These are phyloP conservation scores for Sequoiadendron giganteum DNA, from an alignment of 75 land plant genomes.

Conservation along the genomic window DNA sequence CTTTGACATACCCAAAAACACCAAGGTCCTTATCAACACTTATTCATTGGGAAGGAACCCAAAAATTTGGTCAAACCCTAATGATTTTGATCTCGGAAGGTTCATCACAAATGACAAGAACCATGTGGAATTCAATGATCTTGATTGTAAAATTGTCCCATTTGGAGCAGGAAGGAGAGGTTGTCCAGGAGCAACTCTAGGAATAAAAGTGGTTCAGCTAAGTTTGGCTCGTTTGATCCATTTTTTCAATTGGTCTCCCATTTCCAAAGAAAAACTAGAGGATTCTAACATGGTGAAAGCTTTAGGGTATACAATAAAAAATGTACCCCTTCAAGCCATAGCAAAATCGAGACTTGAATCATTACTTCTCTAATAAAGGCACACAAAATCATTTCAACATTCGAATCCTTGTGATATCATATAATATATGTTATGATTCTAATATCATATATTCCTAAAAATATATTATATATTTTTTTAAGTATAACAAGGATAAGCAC, in stretches of 20 bases:
- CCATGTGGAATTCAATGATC: conserved; percentile 9
- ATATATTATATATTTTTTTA: too few relatives aligned
- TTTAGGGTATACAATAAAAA: not conserved
- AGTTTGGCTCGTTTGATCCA: conserved; percentile 20
- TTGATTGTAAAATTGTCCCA: conserved; percentile 18
- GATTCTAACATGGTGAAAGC: not conserved
- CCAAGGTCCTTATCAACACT: conserved; percentile 32
- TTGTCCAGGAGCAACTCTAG: conserved; percentile 30
- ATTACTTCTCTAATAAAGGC: too few relatives aligned
- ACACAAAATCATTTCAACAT: too few relatives aligned
- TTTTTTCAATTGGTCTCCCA: conserved; percentile 17
- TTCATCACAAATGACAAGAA: not conserved
- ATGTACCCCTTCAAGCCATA: not conserved
- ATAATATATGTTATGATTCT: too few relatives aligned
- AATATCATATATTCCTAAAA: too few relatives aligned
- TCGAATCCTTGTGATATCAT: too few relatives aligned
- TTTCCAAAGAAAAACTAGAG: not conserved
- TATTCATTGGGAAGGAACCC: conserved; percentile 19
- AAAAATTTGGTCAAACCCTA: not conserved
- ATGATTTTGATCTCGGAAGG: not conserved
- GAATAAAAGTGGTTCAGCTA: conserved; percentile 11
- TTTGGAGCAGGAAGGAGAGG: conserved; percentile 37
- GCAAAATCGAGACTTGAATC: not conserved
- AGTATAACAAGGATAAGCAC: too few relatives aligned
- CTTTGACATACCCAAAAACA: conserved; percentile 36